A percentile compares a stretch with the other conserved stretches of the same genome.
Conservation (phyloP, 2,329 filamentous ascomycete species). For the Amphichorda felina region DNA sequence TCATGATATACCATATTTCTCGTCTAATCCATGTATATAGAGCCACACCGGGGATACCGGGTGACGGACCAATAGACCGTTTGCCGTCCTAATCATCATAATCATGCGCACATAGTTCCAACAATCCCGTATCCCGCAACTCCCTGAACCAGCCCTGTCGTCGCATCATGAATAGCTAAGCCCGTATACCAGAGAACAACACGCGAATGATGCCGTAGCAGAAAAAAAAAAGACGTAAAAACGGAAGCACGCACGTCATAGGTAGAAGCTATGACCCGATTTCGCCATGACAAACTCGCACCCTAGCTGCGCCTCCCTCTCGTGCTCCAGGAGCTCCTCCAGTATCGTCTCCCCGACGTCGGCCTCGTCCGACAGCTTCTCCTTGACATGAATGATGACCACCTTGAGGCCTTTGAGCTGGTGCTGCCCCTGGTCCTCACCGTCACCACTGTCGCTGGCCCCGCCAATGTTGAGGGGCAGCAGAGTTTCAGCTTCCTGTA, state of each 20-base stretch:
- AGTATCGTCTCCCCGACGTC: constrained; percentile 55
- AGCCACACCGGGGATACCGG: neutral
- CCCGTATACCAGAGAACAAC: too few species aligned
- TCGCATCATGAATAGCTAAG: too few species aligned
- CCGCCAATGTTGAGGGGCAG: neutral
- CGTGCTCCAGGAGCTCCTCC: constrained; percentile 54
- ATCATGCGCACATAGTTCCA: too few species aligned
- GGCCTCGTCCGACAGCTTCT: constrained; percentile 64
- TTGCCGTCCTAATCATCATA: too few species aligned
- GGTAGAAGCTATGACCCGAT: constrained; percentile 47
- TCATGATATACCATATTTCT: neutral
- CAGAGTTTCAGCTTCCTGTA: constrained; percentile 17
- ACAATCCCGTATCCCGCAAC: too few species aligned
- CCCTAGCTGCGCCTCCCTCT: constrained; percentile 54
- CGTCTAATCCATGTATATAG: neutral
- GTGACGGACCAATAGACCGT: neutral
- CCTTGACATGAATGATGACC: constrained; percentile 90
- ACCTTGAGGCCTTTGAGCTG: constrained; percentile 65
- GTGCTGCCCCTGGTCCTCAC: constrained; percentile 6
- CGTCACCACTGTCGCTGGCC: neutral
- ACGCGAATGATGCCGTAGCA: too few species aligned
- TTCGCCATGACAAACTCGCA: constrained; percentile 68
- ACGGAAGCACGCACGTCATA: constrained; percentile 17
- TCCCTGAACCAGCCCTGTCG: neutral
- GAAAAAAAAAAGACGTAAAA: neutral